Evolutionary conservation across 257 asterid species (phyloP).

Genomic region (Linderniella brevidens): DNA sequence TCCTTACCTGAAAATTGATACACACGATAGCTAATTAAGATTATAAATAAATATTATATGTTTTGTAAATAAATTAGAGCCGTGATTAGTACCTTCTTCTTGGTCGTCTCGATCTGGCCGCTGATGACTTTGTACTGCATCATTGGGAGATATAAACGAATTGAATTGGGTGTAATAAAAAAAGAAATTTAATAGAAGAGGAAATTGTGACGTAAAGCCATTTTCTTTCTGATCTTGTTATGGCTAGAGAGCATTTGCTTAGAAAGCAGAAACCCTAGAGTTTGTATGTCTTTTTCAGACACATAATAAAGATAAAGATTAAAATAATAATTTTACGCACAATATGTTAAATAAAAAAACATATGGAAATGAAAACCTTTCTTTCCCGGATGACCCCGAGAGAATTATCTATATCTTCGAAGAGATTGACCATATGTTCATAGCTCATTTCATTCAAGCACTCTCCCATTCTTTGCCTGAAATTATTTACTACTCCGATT

Average conservation of each 20-base stretch:
- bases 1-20: constrained; percentile 32
- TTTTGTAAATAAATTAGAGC: constrained; percentile 6
- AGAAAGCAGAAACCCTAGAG: background rate
- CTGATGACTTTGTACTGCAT: constrained; percentile 37
- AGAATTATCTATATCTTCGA: constrained; percentile 15
- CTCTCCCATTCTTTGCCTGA: constrained; percentile 24
- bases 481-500: background rate
- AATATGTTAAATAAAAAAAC: too few relatives aligned
- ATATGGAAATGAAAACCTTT: constrained; percentile 10
- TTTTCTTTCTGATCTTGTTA: too few relatives aligned
- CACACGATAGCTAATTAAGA: background rate
- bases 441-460: constrained; percentile 19
- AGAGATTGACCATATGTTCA: constrained; percentile 15
- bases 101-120: constrained; percentile 49
- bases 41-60: background rate
- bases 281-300: too few relatives aligned
- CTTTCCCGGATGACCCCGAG: constrained; percentile 15
- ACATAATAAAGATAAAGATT: too few relatives aligned
- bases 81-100: constrained; percentile 34
- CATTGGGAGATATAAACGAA: background rate
- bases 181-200: background rate
- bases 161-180: background rate
- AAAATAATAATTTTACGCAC: too few relatives aligned
- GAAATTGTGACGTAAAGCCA: too few relatives aligned
- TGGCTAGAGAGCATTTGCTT: too few relatives aligned